These are phyloP conservation scores for Chrysanthemum lavandulifolium DNA, from an alignment of 129 eudicot genomes.

Conservation along the genomic window DNA sequence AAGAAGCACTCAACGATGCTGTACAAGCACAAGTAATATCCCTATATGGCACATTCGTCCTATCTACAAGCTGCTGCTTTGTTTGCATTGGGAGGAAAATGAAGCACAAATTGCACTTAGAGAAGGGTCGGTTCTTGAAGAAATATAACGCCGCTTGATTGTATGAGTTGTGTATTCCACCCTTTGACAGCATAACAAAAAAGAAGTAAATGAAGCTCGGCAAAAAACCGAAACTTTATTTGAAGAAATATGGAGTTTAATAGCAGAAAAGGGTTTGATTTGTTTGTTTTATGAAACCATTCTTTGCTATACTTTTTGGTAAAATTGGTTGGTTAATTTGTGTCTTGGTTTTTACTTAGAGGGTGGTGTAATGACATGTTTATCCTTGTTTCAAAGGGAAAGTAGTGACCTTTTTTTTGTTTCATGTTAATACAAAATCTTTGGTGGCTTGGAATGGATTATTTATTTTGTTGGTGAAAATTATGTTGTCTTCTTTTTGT, in stretches of 20 bases:
- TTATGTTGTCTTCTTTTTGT: neutral
- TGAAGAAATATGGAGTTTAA: neutral
- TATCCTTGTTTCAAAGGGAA: constrained; percentile 31
- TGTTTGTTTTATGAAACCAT: constrained; percentile 34
- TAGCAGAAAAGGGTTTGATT: constrained; percentile 20
- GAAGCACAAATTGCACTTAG: constrained; percentile 85
- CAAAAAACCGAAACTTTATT: neutral
- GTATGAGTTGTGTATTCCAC: neutral
- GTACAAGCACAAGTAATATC: constrained; percentile 91
- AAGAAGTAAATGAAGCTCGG: constrained; percentile 5
- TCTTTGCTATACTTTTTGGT: constrained; percentile 31
- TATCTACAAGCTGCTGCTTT: constrained; percentile 85
- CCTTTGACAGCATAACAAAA: constrained; percentile 1
- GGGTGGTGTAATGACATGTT: constrained; percentile 49
- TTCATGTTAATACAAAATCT: constrained; percentile 39
- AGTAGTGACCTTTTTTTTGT: constrained; percentile 16
- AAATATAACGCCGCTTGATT: constrained; percentile 43
- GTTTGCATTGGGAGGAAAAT: constrained; percentile 73
- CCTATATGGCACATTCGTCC: constrained; percentile 90
- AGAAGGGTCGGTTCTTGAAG: constrained; percentile 87
- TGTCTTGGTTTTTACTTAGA: constrained; percentile 12
- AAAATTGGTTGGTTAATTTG: constrained; percentile 28
- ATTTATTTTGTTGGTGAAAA: constrained; percentile 23
- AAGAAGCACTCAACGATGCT: constrained; percentile 86
- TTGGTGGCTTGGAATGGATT: constrained; percentile 36